phyloP scores from a whole-genome alignment of 768 basidiomycete species.

The Russula virescens region DNA sequence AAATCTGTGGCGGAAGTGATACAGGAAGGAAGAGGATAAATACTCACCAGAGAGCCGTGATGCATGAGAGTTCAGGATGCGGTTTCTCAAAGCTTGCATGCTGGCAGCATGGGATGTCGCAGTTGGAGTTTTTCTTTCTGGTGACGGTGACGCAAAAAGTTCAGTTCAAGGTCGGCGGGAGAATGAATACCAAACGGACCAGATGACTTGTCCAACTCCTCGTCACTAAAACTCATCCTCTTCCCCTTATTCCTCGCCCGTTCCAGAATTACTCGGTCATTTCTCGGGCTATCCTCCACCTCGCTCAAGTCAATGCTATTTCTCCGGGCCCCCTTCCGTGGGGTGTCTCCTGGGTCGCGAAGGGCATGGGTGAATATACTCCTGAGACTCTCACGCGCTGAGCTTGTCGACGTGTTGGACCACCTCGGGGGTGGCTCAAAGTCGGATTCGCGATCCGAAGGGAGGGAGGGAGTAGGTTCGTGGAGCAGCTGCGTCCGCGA shows the following conservation, averaged over 20 bases:
- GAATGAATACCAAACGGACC: conserved; percentile 17
- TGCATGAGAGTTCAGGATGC: conserved; percentile 7
- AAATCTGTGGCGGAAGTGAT: not conserved
- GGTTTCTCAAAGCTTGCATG: conserved; percentile 20
- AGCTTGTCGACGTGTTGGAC: conserved; percentile 5
- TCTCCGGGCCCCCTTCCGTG: conserved; percentile 13
- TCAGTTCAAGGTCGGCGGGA: not conserved
- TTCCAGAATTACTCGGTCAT: conserved; percentile 20
- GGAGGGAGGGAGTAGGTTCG: conserved; percentile 20
- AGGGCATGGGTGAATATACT: conserved; percentile 21
- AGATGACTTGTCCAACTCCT: conserved; percentile 20
- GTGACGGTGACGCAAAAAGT: too few species aligned
- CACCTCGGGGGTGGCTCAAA: conserved; percentile 24
- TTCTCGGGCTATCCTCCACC: conserved; percentile 25
- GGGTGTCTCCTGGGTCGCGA: conserved; percentile 16
- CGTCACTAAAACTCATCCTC: conserved; percentile 23
- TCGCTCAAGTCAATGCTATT: conserved; percentile 26
- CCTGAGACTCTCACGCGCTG: conserved; percentile 20
- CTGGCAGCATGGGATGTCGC: conserved; percentile 15
- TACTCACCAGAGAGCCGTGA: conserved; percentile 12
- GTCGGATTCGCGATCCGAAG: conserved; percentile 24
- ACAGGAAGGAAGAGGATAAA: not conserved
- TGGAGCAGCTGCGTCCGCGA: conserved; percentile 21
- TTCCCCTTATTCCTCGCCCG: conserved; percentile 22
- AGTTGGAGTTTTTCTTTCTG: conserved; percentile 6